phyloP scores from a whole-genome alignment of 176 grass and related monocot species.

The Oryza meyeriana region DNA sequence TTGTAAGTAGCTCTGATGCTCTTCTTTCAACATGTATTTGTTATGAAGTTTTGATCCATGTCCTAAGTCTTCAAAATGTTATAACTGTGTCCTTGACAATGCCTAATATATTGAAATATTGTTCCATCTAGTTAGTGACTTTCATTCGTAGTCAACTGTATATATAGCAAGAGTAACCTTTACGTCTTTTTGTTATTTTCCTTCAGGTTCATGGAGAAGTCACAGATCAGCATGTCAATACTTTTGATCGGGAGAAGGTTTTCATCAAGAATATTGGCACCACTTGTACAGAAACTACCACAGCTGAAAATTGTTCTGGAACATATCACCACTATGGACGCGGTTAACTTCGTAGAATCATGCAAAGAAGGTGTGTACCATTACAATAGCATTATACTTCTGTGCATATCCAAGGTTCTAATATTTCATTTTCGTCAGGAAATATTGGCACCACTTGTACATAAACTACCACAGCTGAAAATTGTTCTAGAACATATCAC shows the following conservation, averaged over 20 bases:
- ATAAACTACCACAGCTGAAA: constrained; percentile 72
- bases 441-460: constrained; percentile 71
- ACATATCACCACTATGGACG: constrained; percentile 86
- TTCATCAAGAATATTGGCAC: constrained; percentile 88
- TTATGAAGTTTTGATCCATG: constrained; percentile 5
- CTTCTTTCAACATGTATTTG: background rate
- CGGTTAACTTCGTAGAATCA: constrained; percentile 83
- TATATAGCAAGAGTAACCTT: background rate
- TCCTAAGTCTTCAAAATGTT: background rate
- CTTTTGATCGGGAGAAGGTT: constrained; percentile 87
- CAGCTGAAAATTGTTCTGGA: constrained; percentile 84
- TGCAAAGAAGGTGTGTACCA: constrained; percentile 56
- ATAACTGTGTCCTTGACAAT: background rate
- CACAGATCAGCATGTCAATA: constrained; percentile 85
- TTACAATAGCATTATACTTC: constrained; percentile 14
- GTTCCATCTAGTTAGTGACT: background rate
- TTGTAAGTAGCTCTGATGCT: constrained; percentile 53
- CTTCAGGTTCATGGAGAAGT: constrained; percentile 93
- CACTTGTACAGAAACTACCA: constrained; percentile 66
- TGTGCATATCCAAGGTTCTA: background rate
- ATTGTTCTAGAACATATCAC: constrained; percentile 89
- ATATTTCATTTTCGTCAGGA: constrained; percentile 33
- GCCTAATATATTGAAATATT: background rate
- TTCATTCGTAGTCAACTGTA: background rate
- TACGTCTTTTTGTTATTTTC: constrained; percentile 31